These are phyloP conservation scores for Zygotorulaspora mrakii DNA, from an alignment of 1,139 yeast genomes.

Conservation along the genomic window DNA sequence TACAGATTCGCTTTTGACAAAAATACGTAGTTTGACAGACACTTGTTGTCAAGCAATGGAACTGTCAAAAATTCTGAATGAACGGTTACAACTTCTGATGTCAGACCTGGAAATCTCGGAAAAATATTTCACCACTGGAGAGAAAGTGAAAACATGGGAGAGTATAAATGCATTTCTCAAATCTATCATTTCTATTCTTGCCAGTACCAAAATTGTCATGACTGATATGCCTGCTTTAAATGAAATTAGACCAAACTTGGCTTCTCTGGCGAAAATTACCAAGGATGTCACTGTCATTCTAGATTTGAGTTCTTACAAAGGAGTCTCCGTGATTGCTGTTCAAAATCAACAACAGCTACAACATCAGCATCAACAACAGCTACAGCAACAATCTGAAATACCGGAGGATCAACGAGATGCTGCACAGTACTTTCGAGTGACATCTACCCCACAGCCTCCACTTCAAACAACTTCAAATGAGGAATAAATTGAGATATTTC, in stretches of 20 bases:
- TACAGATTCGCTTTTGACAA: conserved; percentile 49
- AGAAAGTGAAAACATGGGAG: conserved; percentile 75
- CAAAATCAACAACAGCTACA: conserved; percentile 16
- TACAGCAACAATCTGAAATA: too few relatives aligned
- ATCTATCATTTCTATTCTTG: conserved; percentile 76
- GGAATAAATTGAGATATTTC: neutral
- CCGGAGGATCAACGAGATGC: conserved; percentile 1
- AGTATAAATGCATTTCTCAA: conserved; percentile 79
- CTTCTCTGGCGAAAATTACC: conserved; percentile 78
- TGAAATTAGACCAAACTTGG: conserved; percentile 76
- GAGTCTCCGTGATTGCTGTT: conserved; percentile 29
- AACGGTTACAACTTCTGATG: conserved; percentile 45
- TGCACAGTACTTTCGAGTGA: neutral
- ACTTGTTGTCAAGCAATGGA: conserved; percentile 83
- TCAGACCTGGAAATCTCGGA: conserved; percentile 42
- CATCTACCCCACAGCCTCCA: neutral
- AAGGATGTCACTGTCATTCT: conserved; percentile 83
- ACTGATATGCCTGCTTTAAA: conserved; percentile 73
- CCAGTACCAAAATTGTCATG: conserved; percentile 79
- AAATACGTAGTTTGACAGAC: conserved; percentile 71
- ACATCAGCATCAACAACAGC: conserved; percentile 1
- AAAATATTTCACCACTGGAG: conserved; percentile 47
- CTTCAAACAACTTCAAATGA: neutral
- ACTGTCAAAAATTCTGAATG: conserved; percentile 63
- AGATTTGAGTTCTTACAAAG: conserved; percentile 57